phyloP scores from a whole-genome alignment of 768 basidiomycete species.

The Pleurotus cornucopiae region DNA sequence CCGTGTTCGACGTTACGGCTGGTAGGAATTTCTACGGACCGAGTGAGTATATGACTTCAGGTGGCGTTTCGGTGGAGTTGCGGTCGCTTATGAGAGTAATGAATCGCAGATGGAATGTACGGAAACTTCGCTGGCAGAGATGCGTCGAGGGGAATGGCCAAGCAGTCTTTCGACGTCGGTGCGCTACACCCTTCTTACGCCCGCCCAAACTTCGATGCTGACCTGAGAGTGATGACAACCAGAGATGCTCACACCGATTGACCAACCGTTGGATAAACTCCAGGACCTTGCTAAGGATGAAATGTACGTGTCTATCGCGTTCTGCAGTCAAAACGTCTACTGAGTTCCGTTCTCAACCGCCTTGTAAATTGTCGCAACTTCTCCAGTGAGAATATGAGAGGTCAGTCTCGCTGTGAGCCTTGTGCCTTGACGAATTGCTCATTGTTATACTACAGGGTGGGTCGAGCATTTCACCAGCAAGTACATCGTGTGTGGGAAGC shows the following conservation, averaged over 20 bases:
- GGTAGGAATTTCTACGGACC: conserved; percentile 95
- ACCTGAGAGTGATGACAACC: neutral
- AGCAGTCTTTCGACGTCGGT: conserved; percentile 95
- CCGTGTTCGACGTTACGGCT: conserved; percentile 89
- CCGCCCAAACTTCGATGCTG: neutral
- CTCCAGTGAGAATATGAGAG: conserved; percentile 86
- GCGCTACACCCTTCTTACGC: conserved; percentile 19
- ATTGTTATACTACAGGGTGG: conserved; percentile 56
- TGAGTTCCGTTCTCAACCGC: neutral
- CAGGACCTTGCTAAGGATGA: conserved; percentile 76
- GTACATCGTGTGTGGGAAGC: conserved; percentile 85
- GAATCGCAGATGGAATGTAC: conserved; percentile 79
- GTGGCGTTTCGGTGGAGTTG: too few species aligned
- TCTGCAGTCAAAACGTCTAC: conserved; percentile 4
- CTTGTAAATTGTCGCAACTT: neutral
- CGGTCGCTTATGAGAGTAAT: too few species aligned
- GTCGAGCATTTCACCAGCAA: conserved; percentile 92
- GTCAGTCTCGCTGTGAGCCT: conserved; percentile 30
- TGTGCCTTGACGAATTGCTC: neutral
- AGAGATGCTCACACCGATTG: conserved; percentile 91
- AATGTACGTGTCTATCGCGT: conserved; percentile 51
- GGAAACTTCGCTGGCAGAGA: conserved; percentile 97
- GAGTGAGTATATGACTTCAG: conserved; percentile 43
- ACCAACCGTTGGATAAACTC: conserved; percentile 82
- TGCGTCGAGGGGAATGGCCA: conserved; percentile 95